A percentile compares a stretch with the other conserved stretches of the same genome.
Conservation (phyloP, 2,329 filamentous ascomycete genomes). For the Pyrenophora tritici-repentis region DNA sequence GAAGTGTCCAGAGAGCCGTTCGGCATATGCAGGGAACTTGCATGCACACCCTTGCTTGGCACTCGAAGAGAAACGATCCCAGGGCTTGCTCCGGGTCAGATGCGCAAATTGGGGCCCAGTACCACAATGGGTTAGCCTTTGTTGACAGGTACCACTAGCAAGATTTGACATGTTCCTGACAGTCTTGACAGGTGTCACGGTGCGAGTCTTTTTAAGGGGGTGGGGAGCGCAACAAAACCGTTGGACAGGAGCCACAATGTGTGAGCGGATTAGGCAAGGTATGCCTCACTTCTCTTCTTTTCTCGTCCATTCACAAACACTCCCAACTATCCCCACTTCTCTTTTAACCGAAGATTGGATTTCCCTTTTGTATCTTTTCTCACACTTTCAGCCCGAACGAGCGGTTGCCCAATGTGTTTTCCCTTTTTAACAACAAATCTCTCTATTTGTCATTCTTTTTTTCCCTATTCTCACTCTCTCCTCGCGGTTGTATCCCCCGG, state of each 20-base stretch:
- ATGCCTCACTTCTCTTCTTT: not conserved
- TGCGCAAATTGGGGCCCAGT: conserved; percentile 14
- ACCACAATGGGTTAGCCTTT: conserved; percentile 6
- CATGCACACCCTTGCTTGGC: conserved; percentile 9
- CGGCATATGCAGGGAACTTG: conserved; percentile 3
- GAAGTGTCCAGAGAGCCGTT: not conserved
- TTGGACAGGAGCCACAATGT: not conserved
- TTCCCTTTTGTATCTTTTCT: too few relatives aligned
- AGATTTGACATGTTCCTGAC: conserved; percentile 23
- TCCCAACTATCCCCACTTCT: too few relatives aligned
- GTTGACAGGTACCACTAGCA: not conserved
- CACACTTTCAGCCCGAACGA: too few relatives aligned
- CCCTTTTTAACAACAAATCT: too few relatives aligned
- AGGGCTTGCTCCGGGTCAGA: conserved; percentile 14
- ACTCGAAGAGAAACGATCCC: not conserved
- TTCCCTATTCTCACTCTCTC: not conserved
- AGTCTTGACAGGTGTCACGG: conserved; percentile 32
- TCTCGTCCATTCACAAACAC: too few relatives aligned
- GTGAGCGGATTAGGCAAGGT: not conserved
- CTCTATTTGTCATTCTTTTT: too few relatives aligned
- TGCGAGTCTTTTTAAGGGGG: conserved; percentile 18
- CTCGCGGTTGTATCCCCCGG: not conserved
- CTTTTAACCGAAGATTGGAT: too few relatives aligned
- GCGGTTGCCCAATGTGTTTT: too few relatives aligned
- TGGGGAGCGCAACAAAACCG: not conserved